Conservation (phyloP, 305 asterid species). For the Withania somnifera region DNA sequence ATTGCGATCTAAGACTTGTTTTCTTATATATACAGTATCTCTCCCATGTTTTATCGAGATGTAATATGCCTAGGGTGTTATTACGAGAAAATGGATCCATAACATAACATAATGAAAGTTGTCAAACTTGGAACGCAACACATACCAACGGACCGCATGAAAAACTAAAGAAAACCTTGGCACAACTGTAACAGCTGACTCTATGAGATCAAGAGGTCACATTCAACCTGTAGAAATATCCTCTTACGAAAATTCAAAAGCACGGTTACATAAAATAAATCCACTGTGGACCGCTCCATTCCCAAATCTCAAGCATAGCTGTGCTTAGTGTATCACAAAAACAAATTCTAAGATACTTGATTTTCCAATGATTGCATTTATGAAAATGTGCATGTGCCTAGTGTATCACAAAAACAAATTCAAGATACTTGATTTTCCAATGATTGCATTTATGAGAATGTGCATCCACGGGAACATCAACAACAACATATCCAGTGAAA, state of each 20-base stretch:
- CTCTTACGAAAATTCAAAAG: neutral
- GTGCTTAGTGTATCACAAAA: neutral
- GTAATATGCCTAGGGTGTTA: too few relatives aligned
- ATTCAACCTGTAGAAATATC: neutral
- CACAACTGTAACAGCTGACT: neutral
- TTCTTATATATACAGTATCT: too few relatives aligned
- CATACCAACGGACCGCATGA: neutral
- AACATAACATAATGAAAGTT: too few relatives aligned
- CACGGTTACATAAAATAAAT: neutral
- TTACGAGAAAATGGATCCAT: too few relatives aligned
- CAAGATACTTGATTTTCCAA: neutral
- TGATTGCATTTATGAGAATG: conserved; percentile 25
- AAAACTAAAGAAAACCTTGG: neutral
- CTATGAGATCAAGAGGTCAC: neutral
- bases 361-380: conserved; percentile 16
- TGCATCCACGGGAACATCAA: conserved; percentile 50
- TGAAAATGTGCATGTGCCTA: conserved; percentile 23
- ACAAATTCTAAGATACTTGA: neutral
- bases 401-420: neutral
- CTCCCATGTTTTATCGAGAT: too few relatives aligned
- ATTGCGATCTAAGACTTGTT: too few relatives aligned
- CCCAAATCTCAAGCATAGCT: neutral
- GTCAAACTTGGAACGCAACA: neutral
- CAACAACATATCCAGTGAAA: too few relatives aligned
- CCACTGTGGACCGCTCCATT: neutral